Evolutionary conservation across 148 eudicot species (phyloP).

Genomic region (Cornus suecica): DNA sequence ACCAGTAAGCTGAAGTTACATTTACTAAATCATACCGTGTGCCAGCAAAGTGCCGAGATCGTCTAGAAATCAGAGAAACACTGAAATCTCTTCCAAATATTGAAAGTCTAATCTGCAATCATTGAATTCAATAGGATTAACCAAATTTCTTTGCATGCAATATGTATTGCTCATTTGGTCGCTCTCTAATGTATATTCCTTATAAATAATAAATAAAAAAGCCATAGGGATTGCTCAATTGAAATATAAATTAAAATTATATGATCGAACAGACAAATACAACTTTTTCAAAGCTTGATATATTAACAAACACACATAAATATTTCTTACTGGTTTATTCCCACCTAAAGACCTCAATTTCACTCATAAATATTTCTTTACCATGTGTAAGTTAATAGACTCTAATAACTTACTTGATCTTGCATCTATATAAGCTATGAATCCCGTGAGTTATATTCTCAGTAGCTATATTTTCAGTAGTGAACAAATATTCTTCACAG

Average conservation of each 20-base stretch:
- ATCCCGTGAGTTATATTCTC: too few relatives aligned
- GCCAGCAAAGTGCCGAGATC: conserved; percentile 99
- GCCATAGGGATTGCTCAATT: background rate
- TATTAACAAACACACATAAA: too few relatives aligned
- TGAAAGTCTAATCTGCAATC: conserved; percentile 65
- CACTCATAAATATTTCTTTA: too few relatives aligned
- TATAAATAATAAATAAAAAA: too few relatives aligned
- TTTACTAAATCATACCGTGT: conserved; percentile 62
- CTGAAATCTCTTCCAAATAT: conserved; percentile 94
- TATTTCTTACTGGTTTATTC: too few relatives aligned
- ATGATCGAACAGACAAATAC: background rate
- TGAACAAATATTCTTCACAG: too few relatives aligned
- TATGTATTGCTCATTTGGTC: background rate
- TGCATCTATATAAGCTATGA: too few relatives aligned
- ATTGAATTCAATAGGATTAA: conserved; percentile 5
- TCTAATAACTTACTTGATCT: too few relatives aligned
- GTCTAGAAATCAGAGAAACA: conserved; percentile 76
- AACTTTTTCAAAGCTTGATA: background rate
- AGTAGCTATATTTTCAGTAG: too few relatives aligned
- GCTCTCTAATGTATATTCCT: too few relatives aligned
- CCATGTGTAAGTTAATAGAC: too few relatives aligned
- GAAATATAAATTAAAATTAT: background rate
- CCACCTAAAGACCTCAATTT: too few relatives aligned
- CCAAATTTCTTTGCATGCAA: background rate
- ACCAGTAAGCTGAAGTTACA: background rate